A percentile compares a stretch with the other conserved stretches of the same genome.
Conservation (phyloP, 2,329 filamentous ascomycete species). For the Diplodia scrobiculata region DNA sequence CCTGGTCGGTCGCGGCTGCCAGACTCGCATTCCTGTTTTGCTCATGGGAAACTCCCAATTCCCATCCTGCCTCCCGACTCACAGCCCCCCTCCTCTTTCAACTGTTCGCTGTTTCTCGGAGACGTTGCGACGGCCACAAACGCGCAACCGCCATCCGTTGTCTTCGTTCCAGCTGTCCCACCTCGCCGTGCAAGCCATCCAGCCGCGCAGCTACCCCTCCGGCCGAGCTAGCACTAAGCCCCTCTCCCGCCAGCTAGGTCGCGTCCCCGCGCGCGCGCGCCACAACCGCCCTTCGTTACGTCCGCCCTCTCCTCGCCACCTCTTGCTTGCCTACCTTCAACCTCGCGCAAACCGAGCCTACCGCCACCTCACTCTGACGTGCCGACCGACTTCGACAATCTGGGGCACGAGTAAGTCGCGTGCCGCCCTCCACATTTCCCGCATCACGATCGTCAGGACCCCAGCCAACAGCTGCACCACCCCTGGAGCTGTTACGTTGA, state of each 20-base stretch:
- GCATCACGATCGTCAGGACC: slow-evolving; percentile 13
- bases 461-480: slow-evolving; percentile 2
- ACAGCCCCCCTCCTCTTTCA: not conserved
- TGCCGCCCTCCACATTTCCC: slow-evolving; percentile 20
- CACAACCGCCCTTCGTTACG: slow-evolving; percentile 2
- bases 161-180: not conserved
- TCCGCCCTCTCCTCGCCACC: slow-evolving; percentile 6
- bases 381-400: not conserved
- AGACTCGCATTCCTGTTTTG: slow-evolving; percentile 23
- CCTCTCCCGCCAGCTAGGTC: slow-evolving; percentile 5
- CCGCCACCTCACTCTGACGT: not conserved
- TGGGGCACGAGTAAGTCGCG: slow-evolving; percentile 3
- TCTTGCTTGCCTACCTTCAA: not conserved
- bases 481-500: slow-evolving; percentile 12
- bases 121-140: not conserved
- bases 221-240: slow-evolving; percentile 10
- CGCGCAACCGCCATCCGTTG: not conserved
- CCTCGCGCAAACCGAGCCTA: not conserved
- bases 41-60: slow-evolving; percentile 19
- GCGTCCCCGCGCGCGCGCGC: slow-evolving; percentile 8
- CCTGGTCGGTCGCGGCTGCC: slow-evolving; percentile 12
- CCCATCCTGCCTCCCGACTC: not conserved
- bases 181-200: not conserved
- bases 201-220: slow-evolving; percentile 9
- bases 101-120: not conserved